A percentile compares a stretch with the other conserved stretches of the same genome.
Evolutionary conservation across 2,329 filamentous ascomycete species (phyloP).

Genomic region (Tympanopsis confertula): DNA sequence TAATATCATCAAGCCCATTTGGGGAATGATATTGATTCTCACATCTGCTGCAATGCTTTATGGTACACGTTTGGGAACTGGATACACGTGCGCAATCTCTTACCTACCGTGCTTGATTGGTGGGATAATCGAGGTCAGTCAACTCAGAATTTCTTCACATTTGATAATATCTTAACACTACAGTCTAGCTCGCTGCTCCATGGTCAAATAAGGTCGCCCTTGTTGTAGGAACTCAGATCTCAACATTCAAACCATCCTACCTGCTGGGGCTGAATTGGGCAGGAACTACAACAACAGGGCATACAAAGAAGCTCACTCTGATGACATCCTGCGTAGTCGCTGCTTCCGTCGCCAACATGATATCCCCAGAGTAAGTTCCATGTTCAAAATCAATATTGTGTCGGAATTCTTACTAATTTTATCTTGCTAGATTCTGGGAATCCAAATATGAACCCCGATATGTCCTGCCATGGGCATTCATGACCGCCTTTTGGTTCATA

Average conservation of each 20-base stretch:
- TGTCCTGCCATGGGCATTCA: constrained; percentile 10
- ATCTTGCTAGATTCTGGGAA: constrained; percentile 11
- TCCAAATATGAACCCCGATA: constrained; percentile 9
- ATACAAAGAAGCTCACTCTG: constrained; percentile 11
- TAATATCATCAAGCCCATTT: constrained; percentile 10
- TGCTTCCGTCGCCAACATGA: constrained; percentile 12
- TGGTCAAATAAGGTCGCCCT: constrained; percentile 15
- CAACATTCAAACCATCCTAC: constrained; percentile 15
- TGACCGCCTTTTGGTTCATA: constrained; percentile 12
- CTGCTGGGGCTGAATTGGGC: constrained; percentile 14
- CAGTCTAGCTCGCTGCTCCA: constrained; percentile 8
- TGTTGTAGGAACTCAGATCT: constrained; percentile 14
- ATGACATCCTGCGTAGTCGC: constrained; percentile 11
- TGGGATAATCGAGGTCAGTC: constrained; percentile 9
- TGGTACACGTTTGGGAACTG: constrained; percentile 8
- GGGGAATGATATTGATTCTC: constrained; percentile 8
- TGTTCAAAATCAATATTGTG: neutral
- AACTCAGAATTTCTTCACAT: too few relatives aligned
- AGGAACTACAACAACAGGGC: constrained; percentile 10
- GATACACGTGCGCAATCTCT: constrained; percentile 13
- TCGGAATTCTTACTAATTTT: too few relatives aligned
- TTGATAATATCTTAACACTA: too few relatives aligned
- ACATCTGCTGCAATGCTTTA: constrained; percentile 10
- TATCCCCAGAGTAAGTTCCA: constrained; percentile 13
- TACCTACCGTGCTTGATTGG: constrained; percentile 12